Evolutionary conservation across 176 grass and related monocot species (phyloP).

Genomic region (Avena insularis): DNA sequence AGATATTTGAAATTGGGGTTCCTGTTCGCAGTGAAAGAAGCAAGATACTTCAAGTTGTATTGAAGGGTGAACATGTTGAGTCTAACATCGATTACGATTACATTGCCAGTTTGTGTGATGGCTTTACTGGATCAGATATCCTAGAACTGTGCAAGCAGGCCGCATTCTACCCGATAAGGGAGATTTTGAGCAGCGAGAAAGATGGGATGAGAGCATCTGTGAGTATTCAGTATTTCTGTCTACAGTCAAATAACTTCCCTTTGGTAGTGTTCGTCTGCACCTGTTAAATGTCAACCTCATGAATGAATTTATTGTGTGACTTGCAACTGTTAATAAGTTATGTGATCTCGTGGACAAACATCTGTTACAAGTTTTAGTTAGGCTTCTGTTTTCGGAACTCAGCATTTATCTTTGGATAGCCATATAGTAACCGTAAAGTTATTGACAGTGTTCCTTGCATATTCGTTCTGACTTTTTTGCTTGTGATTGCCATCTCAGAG

Average conservation of each 20-base stretch:
- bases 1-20: slow-evolving; percentile 91
- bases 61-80: slow-evolving; percentile 85
- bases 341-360: not conserved
- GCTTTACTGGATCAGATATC: slow-evolving; percentile 94
- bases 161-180: slow-evolving; percentile 90
- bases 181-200: slow-evolving; percentile 84
- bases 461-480: slow-evolving; percentile 18
- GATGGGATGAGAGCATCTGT: slow-evolving; percentile 61
- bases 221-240: slow-evolving; percentile 41
- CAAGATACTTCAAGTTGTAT: slow-evolving; percentile 89
- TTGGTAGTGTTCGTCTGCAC: not conserved
- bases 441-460: not conserved
- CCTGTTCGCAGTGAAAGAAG: slow-evolving; percentile 82
- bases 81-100: slow-evolving; percentile 75
- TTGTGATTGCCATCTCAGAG: slow-evolving; percentile 53
- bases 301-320: not conserved
- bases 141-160: slow-evolving; percentile 96
- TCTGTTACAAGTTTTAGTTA: slow-evolving; percentile 6
- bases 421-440: not conserved
- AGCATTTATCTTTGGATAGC: not conserved
- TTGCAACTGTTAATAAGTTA: not conserved
- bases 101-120: slow-evolving; percentile 82
- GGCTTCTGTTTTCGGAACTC: not conserved
- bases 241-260: slow-evolving; percentile 1
- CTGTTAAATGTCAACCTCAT: not conserved